Base-by-base conservation (phyloP, 495 filamentous ascomycete species). In the Amorphotheca resinae region DNA sequence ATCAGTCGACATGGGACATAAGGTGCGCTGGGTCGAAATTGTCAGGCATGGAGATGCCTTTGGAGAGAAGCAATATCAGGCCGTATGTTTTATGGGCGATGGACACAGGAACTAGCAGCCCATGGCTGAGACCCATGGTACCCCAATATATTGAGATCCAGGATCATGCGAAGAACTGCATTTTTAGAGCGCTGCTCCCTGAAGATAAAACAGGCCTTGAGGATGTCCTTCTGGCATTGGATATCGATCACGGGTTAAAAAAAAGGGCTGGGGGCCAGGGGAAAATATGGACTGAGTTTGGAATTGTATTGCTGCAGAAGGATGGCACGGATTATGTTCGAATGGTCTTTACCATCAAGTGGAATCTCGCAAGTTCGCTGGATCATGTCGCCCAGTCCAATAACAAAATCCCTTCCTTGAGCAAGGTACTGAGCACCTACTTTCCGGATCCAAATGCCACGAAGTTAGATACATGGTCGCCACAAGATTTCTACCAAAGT, bases 401-500 rank as follows among this genome's bases (percentile, higher is more conserved):
- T 1, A 33, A 20, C 4, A 42, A 47, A 23, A 35, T 23, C 12
- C 17, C 3, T 22, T 26, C 33, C 17, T n/a, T 58, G 17, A 9
- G 16, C 9, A 14, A 9, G 4, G 20, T 55, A 1, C 11, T 55
- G 4, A 20, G 34, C 3, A 11, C 21, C 9, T 55, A 55, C 21
- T 53, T 58, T 33, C 55, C 48, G 9, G 44, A 55, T 41, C 36
- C 40, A 20, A 37, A 42, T 26, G 31, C 26, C 7, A 36, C 30
- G 1, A 38, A 42, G 3, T n/a, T 17, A 2, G 34, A 49, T 11
- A 41, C 32, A 17, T 54, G 49, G 52, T 48, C 50, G 18, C 46
- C 55, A 9, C 52, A 52, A 26, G 52, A 55, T 31, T 58, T 58
- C 22, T 58, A 58, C 28, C 35, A 51, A 39, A 48, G 49, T 23